Conservation (phyloP, 371 early-diverging fungal species). For the Apophysomyces ossiformis region DNA sequence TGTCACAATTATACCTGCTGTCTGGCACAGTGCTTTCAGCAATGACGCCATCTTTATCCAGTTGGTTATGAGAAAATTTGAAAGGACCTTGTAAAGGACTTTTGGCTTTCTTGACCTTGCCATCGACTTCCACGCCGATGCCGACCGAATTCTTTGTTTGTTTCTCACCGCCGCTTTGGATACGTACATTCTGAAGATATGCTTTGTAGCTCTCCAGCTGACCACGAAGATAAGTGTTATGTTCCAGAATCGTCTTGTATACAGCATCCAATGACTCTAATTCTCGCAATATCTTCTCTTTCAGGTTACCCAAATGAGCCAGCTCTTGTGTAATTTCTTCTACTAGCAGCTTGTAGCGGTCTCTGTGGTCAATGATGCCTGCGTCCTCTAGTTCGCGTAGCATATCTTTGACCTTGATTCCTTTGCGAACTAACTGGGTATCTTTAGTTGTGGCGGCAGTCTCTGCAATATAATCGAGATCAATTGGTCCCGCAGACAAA, state of each 20-base stretch:
- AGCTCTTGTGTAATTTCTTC: constrained; percentile 90
- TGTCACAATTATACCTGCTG: constrained; percentile 40
- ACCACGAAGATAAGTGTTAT: constrained; percentile 87
- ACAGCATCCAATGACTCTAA: constrained; percentile 78
- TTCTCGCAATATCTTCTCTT: constrained; percentile 86
- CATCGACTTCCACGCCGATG: constrained; percentile 52
- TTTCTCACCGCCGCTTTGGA: constrained; percentile 68
- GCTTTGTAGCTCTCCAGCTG: constrained; percentile 95
- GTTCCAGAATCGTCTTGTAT: constrained; percentile 91
- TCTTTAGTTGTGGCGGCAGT: constrained; percentile 88
- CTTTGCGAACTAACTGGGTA: constrained; percentile 84
- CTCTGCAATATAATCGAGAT: constrained; percentile 81
- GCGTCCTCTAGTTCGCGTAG: constrained; percentile 81
- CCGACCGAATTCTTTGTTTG: constrained; percentile 50
- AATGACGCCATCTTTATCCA: constrained; percentile 94
- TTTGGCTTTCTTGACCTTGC: constrained; percentile 46
- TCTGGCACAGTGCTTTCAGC: constrained; percentile 92
- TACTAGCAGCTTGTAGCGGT: constrained; percentile 79
- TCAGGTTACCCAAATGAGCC: constrained; percentile 86
- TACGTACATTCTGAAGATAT: constrained; percentile 92
- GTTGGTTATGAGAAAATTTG: constrained; percentile 82
- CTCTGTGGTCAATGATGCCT: constrained; percentile 76
- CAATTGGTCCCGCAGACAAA: constrained; percentile 51
- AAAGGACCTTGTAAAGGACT: constrained; percentile 62
- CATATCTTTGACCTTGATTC: constrained; percentile 93